phyloP scores from a whole-genome alignment of 2,329 filamentous ascomycete species.

The Colletotrichum sp. region DNA sequence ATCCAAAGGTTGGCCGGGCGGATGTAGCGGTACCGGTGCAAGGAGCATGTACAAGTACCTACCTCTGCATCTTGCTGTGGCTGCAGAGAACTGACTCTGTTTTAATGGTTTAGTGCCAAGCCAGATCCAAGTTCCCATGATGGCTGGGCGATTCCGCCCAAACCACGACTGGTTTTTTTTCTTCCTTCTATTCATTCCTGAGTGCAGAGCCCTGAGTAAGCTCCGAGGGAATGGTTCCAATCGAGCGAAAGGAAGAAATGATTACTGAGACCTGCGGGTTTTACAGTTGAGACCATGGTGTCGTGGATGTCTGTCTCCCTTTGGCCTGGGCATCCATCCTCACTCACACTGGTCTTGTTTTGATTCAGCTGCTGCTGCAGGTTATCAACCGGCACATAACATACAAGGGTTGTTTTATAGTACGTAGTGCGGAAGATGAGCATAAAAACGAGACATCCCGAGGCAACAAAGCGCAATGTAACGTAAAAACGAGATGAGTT shows the following conservation, averaged over 20 bases:
- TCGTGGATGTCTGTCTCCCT: neutral
- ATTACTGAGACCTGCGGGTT: neutral
- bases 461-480: conserved; percentile 1
- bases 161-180: neutral
- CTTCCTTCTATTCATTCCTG: neutral
- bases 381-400: neutral
- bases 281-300: neutral
- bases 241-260: neutral
- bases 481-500: conserved; percentile 2
- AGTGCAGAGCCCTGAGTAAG: neutral
- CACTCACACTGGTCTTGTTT: conserved; percentile 7
- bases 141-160: neutral
- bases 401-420: neutral
- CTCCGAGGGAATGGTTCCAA: neutral
- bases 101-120: neutral
- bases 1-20: neutral
- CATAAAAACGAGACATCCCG: neutral
- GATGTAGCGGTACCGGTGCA: neutral
- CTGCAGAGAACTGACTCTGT: conserved; percentile 7
- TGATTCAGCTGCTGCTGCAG: neutral
- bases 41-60: neutral
- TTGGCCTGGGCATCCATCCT: neutral
- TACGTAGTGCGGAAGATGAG: neutral
- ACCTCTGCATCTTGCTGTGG: neutral
- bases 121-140: neutral